These are phyloP conservation scores for Pythium insidiosum DNA, from an alignment of 352 stramenopile species.

Conservation along the genomic window DNA sequence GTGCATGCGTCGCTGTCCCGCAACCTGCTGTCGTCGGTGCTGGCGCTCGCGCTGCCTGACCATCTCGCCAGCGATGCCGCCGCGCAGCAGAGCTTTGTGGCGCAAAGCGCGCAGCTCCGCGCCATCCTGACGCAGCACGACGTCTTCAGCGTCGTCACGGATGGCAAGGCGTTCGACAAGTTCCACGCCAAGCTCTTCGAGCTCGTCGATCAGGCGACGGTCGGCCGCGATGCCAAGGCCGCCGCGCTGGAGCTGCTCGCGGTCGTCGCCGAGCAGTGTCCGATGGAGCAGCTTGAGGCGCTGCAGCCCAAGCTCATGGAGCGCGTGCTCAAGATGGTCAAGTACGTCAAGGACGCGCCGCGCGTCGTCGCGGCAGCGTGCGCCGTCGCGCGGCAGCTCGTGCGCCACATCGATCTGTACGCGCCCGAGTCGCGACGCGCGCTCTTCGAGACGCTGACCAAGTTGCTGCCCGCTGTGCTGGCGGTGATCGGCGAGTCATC, in stretches of 20 bases:
- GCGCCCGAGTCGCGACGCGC: constrained; percentile 49
- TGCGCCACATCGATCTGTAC: constrained; percentile 42
- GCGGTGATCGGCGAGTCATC: constrained; percentile 26
- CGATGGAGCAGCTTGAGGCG: constrained; percentile 46
- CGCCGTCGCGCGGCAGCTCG: constrained; percentile 31
- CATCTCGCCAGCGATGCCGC: constrained; percentile 29
- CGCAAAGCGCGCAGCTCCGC: constrained; percentile 40
- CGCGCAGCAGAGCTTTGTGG: constrained; percentile 33
- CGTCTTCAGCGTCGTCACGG: constrained; percentile 63
- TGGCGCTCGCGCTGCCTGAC: constrained; percentile 62
- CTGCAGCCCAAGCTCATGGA: constrained; percentile 50
- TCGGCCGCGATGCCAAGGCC: constrained; percentile 21
- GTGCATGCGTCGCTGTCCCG: constrained; percentile 40
- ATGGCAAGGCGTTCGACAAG: constrained; percentile 72
- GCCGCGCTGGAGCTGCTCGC: constrained; percentile 56
- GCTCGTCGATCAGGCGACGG: constrained; percentile 35
- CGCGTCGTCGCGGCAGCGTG: constrained; percentile 27
- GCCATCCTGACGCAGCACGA: constrained; percentile 49
- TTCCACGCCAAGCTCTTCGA: constrained; percentile 55
- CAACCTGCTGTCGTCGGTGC: constrained; percentile 75
- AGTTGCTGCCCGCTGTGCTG: constrained; percentile 49
- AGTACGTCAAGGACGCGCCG: constrained; percentile 35
- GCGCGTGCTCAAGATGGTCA: constrained; percentile 55
- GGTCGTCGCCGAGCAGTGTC: constrained; percentile 47
- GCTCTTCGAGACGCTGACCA: constrained; percentile 45